phyloP scores from a whole-genome alignment of 306 rosid genomes.

The Adenanthera pavonina region DNA sequence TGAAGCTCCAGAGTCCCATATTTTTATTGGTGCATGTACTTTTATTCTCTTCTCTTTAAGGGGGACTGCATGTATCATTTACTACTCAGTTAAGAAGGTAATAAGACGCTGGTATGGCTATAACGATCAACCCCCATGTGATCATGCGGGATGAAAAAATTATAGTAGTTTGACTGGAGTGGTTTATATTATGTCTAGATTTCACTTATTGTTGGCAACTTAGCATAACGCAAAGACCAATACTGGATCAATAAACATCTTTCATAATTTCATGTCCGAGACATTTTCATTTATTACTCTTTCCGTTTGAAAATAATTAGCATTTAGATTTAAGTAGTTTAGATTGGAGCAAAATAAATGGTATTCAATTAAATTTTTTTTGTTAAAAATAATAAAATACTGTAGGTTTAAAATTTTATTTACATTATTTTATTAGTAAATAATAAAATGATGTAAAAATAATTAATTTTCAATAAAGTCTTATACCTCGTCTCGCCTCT shows the following conservation, averaged over 20 bases:
- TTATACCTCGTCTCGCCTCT: too few relatives aligned
- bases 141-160: not conserved
- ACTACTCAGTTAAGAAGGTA: not conserved
- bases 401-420: too few relatives aligned
- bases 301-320: too few relatives aligned
- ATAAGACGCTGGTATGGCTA: not conserved
- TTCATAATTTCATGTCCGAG: too few relatives aligned
- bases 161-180: not conserved
- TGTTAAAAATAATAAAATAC: too few relatives aligned
- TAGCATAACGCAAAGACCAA: not conserved
- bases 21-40: conserved; percentile 29
- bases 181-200: not conserved
- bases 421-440: too few relatives aligned
- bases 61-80: not conserved
- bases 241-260: not conserved
- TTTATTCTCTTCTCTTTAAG: not conserved
- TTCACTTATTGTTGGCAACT: not conserved
- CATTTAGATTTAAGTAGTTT: too few relatives aligned
- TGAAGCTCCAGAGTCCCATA: not conserved
- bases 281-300: too few relatives aligned
- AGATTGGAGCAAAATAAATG: too few relatives aligned
- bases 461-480: too few relatives aligned
- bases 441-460: too few relatives aligned
- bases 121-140: not conserved
- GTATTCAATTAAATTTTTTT: too few relatives aligned